Percentiles rank a stretch among this genome's conserved stretches.
These are phyloP conservation scores for Coemansia sp. DNA, from an alignment of 371 early-diverging fungal genomes.

Conservation along the genomic window DNA sequence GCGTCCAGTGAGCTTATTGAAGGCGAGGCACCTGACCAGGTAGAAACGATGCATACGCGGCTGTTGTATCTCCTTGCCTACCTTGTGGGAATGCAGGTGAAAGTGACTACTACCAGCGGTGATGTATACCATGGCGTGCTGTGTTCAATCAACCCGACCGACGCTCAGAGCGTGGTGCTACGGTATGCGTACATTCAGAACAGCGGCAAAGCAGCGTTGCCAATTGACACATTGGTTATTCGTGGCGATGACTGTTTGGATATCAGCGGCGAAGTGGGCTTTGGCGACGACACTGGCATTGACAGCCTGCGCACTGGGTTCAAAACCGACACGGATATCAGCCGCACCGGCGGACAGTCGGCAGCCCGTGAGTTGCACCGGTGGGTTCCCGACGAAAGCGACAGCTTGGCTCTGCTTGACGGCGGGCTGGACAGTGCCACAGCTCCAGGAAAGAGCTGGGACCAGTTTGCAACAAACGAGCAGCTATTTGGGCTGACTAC, in stretches of 20 bases:
- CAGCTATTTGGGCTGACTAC: conserved; percentile 92
- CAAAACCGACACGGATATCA: conserved; percentile 90
- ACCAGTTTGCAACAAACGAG: conserved; percentile 98
- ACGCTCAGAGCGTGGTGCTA: conserved; percentile 78
- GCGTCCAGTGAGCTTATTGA: conserved; percentile 22
- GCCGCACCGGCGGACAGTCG: conserved; percentile 61
- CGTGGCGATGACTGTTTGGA: conserved; percentile 69
- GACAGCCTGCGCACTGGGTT: conserved; percentile 57
- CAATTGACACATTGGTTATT: conserved; percentile 63
- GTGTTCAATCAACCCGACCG: conserved; percentile 70
- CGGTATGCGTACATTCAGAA: conserved; percentile 60
- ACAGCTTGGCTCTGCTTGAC: conserved; percentile 41
- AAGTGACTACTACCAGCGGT: conserved; percentile 67
- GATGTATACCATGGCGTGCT: conserved; percentile 75
- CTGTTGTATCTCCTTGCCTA: conserved; percentile 72
- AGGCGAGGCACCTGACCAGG: conserved; percentile 51
- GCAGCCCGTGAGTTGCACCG: conserved; percentile 80
- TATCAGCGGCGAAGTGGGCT: conserved; percentile 62
- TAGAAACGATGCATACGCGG: conserved; percentile 62
- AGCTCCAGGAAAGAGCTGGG: conserved; percentile 67
- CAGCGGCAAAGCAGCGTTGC: conserved; percentile 45
- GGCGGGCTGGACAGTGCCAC: conserved; percentile 29
- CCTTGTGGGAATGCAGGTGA: conserved; percentile 74
- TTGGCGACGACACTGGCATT: conserved; percentile 53
- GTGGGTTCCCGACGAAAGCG: conserved; percentile 78